Evolutionary conservation across 352 stramenopile species (phyloP).

Genomic region (Phytophthora multivora): DNA sequence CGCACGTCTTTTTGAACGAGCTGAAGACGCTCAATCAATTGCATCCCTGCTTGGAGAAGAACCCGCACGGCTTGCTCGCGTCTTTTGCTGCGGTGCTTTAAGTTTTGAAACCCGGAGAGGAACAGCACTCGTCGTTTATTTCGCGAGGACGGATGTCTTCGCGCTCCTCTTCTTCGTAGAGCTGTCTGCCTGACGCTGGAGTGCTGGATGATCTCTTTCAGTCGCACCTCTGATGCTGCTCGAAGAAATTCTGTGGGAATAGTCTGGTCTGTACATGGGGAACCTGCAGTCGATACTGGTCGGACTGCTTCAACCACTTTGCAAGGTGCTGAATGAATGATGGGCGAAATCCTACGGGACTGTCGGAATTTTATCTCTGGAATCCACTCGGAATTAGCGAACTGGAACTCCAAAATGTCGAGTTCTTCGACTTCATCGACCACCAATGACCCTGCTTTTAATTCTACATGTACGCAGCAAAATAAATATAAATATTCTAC

Average conservation of each 20-base stretch:
- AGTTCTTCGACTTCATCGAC: conserved; percentile 28
- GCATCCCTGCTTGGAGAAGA: conserved; percentile 32
- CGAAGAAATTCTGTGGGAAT: background rate
- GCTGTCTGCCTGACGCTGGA: background rate
- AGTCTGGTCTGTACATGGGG: background rate
- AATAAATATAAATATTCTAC: background rate
- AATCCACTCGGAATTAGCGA: conserved; percentile 6
- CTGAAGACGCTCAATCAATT: conserved; percentile 29
- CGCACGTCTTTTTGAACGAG: conserved; percentile 22
- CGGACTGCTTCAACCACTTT: conserved; percentile 17
- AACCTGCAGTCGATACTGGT: conserved; percentile 5
- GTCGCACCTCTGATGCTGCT: conserved; percentile 2
- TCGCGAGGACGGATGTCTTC: conserved; percentile 4
- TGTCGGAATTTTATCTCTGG: conserved; percentile 1
- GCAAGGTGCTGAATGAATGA: background rate
- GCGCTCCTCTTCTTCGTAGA: conserved; percentile 5
- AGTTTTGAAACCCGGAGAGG: conserved; percentile 12
- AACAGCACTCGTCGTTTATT: conserved; percentile 1
- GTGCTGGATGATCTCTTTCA: conserved; percentile 8
- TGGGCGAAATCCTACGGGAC: conserved; percentile 1
- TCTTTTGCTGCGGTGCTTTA: conserved; percentile 2
- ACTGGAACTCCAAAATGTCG: conserved; percentile 43
- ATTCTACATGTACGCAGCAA: conserved; percentile 18
- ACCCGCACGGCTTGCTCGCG: conserved; percentile 10
- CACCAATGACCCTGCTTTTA: conserved; percentile 14